A percentile compares a stretch with the other conserved stretches of the same genome.
Evolutionary conservation across 495 filamentous ascomycete genomes (phyloP).

Genomic region (Hypoxylon trugodes): DNA sequence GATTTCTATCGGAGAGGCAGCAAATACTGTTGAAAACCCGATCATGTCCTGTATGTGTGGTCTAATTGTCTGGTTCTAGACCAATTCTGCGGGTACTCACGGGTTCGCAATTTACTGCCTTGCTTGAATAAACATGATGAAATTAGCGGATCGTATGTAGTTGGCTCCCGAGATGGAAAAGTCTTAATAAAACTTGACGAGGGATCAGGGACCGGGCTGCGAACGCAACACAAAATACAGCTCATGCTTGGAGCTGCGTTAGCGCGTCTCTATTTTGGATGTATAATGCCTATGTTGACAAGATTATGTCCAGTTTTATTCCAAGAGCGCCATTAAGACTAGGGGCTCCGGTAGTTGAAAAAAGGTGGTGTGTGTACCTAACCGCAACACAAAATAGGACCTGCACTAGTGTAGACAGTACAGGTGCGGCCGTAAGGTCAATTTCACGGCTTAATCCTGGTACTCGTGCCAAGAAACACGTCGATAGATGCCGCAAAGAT

Average conservation of each 20-base stretch:
- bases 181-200: constrained; percentile 2
- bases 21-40: neutral
- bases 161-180: neutral
- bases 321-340: neutral
- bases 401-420: constrained; percentile 36
- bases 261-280: neutral
- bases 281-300: constrained; percentile 5
- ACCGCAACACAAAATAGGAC: constrained; percentile 33
- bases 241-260: constrained; percentile 6
- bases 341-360: constrained; percentile 15
- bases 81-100: constrained; percentile 12
- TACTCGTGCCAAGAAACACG: constrained; percentile 26
- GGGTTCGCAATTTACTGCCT: constrained; percentile 22
- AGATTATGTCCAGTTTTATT: constrained; percentile 2
- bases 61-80: neutral
- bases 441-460: constrained; percentile 26
- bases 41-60: no score
- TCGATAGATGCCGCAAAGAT: constrained; percentile 15
- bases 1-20: no score
- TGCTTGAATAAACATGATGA: neutral
- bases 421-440: constrained; percentile 34
- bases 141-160: constrained; percentile 1
- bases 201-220: constrained; percentile 5
- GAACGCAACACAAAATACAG: constrained; percentile 3
- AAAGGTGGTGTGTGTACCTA: constrained; percentile 19